Evolutionary conservation across 1,284 basidiomycete genomes (phyloP).

Genomic region (Microbotryum lychnidis-dioicae): DNA sequence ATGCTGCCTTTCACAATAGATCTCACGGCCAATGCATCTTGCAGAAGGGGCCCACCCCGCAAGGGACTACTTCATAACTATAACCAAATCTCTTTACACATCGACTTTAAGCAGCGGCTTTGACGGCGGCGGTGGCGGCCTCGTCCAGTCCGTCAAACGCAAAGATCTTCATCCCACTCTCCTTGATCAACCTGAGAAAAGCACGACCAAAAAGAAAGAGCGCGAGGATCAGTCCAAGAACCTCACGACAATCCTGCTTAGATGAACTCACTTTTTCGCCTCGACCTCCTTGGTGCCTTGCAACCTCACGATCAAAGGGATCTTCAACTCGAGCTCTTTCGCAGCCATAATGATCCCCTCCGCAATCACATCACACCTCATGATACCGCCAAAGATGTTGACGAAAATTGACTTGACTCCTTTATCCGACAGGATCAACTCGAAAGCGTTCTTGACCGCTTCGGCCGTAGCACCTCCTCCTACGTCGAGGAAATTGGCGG

Average conservation of each 20-base stretch:
- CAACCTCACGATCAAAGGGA: constrained; percentile 86
- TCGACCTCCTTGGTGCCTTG: constrained; percentile 96
- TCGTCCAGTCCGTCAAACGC: constrained; percentile 78
- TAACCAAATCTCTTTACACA: too few species aligned
- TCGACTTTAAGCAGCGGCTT: constrained; percentile 48
- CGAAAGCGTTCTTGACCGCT: constrained; percentile 98
- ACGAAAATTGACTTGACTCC: constrained; percentile 98
- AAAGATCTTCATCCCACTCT: constrained; percentile 86
- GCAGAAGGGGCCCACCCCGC: too few species aligned
- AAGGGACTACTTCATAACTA: too few species aligned
- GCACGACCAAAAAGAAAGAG: constrained; percentile 2
- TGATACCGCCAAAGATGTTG: constrained; percentile 56
- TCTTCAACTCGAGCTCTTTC: constrained; percentile 73
- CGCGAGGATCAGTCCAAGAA: background rate
- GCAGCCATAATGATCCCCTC: constrained; percentile 93
- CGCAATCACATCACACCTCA: constrained; percentile 76
- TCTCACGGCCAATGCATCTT: too few species aligned
- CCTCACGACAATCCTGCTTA: too few species aligned
- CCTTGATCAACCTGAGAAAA: constrained; percentile 66
- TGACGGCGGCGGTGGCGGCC: constrained; percentile 56
- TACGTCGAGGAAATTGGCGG: constrained; percentile 97
- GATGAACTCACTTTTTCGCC: constrained; percentile 65
- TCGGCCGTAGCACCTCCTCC: constrained; percentile 94
- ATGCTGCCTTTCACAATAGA: too few species aligned
- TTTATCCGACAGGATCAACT: constrained; percentile 80